A percentile compares a stretch with the other conserved stretches of the same genome.
phyloP scores from a whole-genome alignment of 441 rosid genomes.

The Capsella rubella region DNA sequence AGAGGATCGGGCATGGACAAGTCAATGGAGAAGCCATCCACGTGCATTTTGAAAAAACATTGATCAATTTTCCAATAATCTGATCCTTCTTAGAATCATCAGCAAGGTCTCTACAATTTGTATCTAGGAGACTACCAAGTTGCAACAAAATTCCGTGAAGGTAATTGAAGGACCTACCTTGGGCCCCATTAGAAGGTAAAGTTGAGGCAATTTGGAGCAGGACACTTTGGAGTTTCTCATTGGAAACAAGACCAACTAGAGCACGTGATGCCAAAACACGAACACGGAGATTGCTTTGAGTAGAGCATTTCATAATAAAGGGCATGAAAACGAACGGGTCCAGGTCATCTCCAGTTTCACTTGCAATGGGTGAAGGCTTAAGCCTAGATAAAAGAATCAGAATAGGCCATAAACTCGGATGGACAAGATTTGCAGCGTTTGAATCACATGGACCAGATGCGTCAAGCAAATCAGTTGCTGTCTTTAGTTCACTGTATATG shows the following conservation, averaged over 20 bases:
- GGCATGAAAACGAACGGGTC: constrained; percentile 96
- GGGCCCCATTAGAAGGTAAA: constrained; percentile 57
- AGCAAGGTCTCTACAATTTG: constrained; percentile 81
- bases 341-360: constrained; percentile 88
- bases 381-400: constrained; percentile 95
- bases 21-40: constrained; percentile 80
- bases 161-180: constrained; percentile 61
- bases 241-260: constrained; percentile 90
- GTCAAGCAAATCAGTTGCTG: constrained; percentile 74
- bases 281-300: constrained; percentile 83
- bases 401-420: constrained; percentile 97
- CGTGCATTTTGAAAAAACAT: constrained; percentile 59
- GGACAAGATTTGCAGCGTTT: constrained; percentile 75
- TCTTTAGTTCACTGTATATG: constrained; percentile 73
- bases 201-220: constrained; percentile 75
- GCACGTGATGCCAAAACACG: constrained; percentile 97
- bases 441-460: constrained; percentile 63
- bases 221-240: constrained; percentile 79
- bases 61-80: constrained; percentile 68
- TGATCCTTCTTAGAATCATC: constrained; percentile 80
- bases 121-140: constrained; percentile 77
- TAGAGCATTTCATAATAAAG: constrained; percentile 91
- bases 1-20: constrained; percentile 87
- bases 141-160: constrained; percentile 92
- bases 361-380: constrained; percentile 89